Conservation (phyloP, 208 protist species). For the Kentomonas sorsogonicus region DNA sequence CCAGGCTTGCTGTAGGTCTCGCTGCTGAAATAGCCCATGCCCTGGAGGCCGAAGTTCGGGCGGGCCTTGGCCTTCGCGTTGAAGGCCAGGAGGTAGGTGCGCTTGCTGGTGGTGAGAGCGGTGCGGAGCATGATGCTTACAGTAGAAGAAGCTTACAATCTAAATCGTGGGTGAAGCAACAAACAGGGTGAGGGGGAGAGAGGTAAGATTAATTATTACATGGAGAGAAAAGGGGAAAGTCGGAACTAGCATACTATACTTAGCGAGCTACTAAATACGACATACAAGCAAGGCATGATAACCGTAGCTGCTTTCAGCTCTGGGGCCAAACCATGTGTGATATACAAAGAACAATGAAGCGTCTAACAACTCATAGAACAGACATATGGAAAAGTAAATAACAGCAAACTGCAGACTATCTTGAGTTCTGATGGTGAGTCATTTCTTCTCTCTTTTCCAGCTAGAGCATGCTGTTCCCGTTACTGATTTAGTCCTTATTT, state of each 20-base stretch:
- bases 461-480: too few species aligned
- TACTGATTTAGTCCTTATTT: too few species aligned
- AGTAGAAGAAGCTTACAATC: not conserved
- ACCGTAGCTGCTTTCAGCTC: not conserved
- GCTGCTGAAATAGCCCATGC: conserved; percentile 75
- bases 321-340: too few species aligned
- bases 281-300: not conserved
- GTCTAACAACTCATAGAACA: too few species aligned
- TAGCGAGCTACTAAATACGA: conserved; percentile 5
- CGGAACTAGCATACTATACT: not conserved
- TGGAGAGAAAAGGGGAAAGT: not conserved
- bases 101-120: conserved; percentile 59
- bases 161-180: not conserved
- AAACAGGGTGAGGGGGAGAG: not conserved
- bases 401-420: too few species aligned
- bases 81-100: conserved; percentile 77
- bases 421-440: too few species aligned
- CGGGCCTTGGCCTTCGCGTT: conserved; percentile 84
- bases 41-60: conserved; percentile 82
- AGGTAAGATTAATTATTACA: conserved; percentile 6
- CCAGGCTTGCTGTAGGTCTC: conserved; percentile 78
- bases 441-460: too few species aligned
- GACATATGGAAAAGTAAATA: too few species aligned
- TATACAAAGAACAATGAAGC: too few species aligned
- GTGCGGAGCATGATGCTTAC: conserved; percentile 50